A percentile compares a stretch with the other conserved stretches of the same genome.
Evolutionary conservation across 805 yeast genomes (phyloP).

Genomic region (Saturnispora galanensis): DNA sequence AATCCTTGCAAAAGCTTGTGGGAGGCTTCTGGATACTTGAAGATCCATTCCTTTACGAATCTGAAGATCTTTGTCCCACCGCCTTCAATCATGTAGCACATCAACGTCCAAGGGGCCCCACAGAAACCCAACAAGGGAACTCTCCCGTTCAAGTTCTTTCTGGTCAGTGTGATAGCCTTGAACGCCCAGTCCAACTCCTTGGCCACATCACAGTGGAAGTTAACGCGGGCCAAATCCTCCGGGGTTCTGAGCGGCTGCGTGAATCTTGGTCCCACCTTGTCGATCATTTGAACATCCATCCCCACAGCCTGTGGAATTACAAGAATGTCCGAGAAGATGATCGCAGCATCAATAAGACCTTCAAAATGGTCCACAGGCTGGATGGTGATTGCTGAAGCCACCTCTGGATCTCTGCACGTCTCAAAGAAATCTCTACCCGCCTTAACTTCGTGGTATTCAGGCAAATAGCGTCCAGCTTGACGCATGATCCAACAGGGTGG

Average conservation of each 20-base stretch:
- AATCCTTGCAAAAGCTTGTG: slow-evolving; percentile 64
- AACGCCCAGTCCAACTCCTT: slow-evolving; percentile 90
- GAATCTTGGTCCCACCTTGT: slow-evolving; percentile 90
- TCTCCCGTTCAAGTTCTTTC: slow-evolving; percentile 75
- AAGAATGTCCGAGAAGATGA: slow-evolving; percentile 88
- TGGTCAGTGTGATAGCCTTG: slow-evolving; percentile 85
- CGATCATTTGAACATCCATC: slow-evolving; percentile 86
- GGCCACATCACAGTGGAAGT: slow-evolving; percentile 54
- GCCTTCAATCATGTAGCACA: slow-evolving; percentile 97
- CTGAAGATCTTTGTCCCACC: slow-evolving; percentile 90
- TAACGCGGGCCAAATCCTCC: slow-evolving; percentile 49
- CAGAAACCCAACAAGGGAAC: slow-evolving; percentile 93
- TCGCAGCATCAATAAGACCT: slow-evolving; percentile 92
- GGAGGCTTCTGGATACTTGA: slow-evolving; percentile 62
- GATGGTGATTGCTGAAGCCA: slow-evolving; percentile 87
- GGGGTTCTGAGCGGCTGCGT: slow-evolving; percentile 77
- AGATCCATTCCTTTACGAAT: slow-evolving; percentile 88
- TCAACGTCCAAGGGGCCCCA: slow-evolving; percentile 96
- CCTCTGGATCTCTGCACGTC: slow-evolving; percentile 89
- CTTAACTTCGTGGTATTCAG: slow-evolving; percentile 87
- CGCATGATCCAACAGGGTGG: slow-evolving; percentile 99
- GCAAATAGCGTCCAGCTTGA: slow-evolving; percentile 92
- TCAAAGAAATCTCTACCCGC: slow-evolving; percentile 84
- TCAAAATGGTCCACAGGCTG: slow-evolving; percentile 89
- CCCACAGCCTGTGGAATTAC: slow-evolving; percentile 99